Conservation (phyloP, 2,329 filamentous ascomycete genomes). For the Fusarium nematophilum region DNA sequence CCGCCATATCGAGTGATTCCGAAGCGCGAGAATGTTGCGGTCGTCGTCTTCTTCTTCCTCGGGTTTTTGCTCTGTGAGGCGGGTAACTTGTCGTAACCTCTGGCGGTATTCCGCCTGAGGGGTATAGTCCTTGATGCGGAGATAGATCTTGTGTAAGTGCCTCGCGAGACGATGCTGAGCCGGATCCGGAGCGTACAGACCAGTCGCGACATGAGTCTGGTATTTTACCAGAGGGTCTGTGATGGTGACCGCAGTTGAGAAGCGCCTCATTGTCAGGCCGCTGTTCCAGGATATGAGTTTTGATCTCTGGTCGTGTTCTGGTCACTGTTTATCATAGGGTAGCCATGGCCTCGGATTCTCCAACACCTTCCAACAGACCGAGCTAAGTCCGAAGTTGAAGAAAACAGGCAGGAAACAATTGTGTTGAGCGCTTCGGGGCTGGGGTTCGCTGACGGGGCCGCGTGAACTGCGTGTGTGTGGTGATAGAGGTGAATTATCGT, state of each 20-base stretch:
- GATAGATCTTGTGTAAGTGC: conserved; percentile 81
- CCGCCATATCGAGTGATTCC: conserved; percentile 66
- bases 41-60: conserved; percentile 46
- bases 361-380: conserved; percentile 1
- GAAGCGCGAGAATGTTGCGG: conserved; percentile 58
- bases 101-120: conserved; percentile 76
- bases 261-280: conserved; percentile 45
- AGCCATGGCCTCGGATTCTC: conserved; percentile 7
- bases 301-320: not conserved
- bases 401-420: not conserved
- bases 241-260: conserved; percentile 66
- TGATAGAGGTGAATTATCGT: not conserved
- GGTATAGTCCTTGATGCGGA: conserved; percentile 81
- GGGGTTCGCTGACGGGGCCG: not conserved
- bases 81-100: conserved; percentile 70
- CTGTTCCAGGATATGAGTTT: conserved; percentile 14
- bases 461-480: not conserved
- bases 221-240: conserved; percentile 83
- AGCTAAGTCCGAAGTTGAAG: not conserved
- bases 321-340: conserved; percentile 4
- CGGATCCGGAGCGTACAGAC: conserved; percentile 74
- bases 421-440: not conserved
- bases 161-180: conserved; percentile 79
- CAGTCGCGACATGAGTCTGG: conserved; percentile 74
- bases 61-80: conserved; percentile 51